Conservation (phyloP, 176 grass and related monocot genomes). For the Saccharum spontaneum region DNA sequence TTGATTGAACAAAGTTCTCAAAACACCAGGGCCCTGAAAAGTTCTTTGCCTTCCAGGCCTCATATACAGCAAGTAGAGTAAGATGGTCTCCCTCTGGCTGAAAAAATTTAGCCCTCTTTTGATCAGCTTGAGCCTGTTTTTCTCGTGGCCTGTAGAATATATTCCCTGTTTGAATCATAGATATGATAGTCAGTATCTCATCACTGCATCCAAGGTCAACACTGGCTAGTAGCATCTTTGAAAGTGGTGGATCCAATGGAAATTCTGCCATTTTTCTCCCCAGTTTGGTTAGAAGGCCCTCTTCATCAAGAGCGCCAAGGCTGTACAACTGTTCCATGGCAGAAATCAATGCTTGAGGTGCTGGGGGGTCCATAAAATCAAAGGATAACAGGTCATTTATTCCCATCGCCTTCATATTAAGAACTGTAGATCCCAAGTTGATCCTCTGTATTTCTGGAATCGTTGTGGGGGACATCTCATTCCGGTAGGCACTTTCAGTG, state of each 20-base stretch:
- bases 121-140: conserved; percentile 94
- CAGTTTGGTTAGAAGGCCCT: conserved; percentile 85
- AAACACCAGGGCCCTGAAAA: conserved; percentile 98
- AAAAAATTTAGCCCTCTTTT: conserved; percentile 90
- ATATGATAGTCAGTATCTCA: conserved; percentile 93
- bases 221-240: conserved; percentile 89
- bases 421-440: conserved; percentile 73
- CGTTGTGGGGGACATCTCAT: conserved; percentile 90
- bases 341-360: conserved; percentile 88
- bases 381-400: conserved; percentile 94
- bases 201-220: conserved; percentile 91
- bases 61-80: conserved; percentile 89
- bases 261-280: conserved; percentile 99
- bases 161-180: conserved; percentile 93
- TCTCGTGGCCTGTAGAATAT: conserved; percentile 97
- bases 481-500: conserved; percentile 91
- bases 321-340: conserved; percentile 92
- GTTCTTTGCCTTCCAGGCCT: conserved; percentile 97
- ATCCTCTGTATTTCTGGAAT: conserved; percentile 97
- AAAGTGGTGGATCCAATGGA: conserved; percentile 81
- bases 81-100: conserved; percentile 95
- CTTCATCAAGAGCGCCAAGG: conserved; percentile 91
- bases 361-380: conserved; percentile 94
- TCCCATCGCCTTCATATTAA: conserved; percentile 96
- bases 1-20: conserved; percentile 94